Evolutionary conservation across 768 basidiomycete species (phyloP).

Genomic region (Lentinula raphanica): DNA sequence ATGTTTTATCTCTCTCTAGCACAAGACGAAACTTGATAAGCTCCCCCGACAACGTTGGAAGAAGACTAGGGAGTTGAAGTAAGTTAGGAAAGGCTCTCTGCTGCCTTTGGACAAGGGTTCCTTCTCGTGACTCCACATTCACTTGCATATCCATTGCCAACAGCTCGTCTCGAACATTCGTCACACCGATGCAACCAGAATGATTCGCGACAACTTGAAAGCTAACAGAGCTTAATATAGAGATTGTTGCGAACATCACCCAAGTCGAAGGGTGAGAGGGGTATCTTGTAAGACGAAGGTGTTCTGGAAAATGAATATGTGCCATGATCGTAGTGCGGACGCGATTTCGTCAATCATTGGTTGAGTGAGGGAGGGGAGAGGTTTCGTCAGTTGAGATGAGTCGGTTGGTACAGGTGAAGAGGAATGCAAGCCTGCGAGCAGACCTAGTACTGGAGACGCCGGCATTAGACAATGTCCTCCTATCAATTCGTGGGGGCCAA

Average conservation of each 20-base stretch:
- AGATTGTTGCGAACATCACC: constrained; percentile 90
- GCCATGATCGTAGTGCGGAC: constrained; percentile 94
- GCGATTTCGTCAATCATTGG: constrained; percentile 98
- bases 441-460: constrained; percentile 45
- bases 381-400: constrained; percentile 62
- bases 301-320: constrained; percentile 85
- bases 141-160: constrained; percentile 77
- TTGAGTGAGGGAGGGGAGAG: constrained; percentile 73
- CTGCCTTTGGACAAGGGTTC: constrained; percentile 77
- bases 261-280: constrained; percentile 79
- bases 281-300: constrained; percentile 76
- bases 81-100: constrained; percentile 74
- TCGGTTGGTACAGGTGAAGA: constrained; percentile 61
- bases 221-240: constrained; percentile 91
- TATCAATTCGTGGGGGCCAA: constrained; percentile 71
- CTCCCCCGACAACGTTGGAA: constrained; percentile 86
- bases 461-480: constrained; percentile 66
- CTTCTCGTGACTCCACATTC: constrained; percentile 78
- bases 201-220: constrained; percentile 55
- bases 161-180: constrained; percentile 52
- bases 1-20: constrained; percentile 91
- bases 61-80: constrained; percentile 90
- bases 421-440: constrained; percentile 57
- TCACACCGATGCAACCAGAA: constrained; percentile 50
- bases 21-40: constrained; percentile 77